These are phyloP conservation scores for Nitzschia sp. DNA, from an alignment of 108 stramenopile species.

Conservation along the genomic window DNA sequence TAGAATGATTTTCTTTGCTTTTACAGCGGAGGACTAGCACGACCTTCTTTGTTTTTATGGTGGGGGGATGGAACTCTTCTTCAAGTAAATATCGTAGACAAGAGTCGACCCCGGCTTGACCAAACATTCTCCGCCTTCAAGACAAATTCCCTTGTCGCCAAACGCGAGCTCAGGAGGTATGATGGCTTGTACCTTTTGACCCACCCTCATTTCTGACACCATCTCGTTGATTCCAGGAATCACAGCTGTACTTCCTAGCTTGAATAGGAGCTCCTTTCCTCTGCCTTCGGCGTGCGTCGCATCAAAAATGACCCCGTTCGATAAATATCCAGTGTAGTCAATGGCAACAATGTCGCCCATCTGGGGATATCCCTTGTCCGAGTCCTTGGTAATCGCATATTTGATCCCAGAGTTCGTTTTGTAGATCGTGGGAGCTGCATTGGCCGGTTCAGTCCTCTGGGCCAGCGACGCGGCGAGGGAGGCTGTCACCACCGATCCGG, in stretches of 20 bases:
- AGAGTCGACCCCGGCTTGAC: slow-evolving; percentile 85
- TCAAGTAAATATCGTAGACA: slow-evolving; percentile 82
- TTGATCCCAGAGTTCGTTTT: slow-evolving; percentile 68
- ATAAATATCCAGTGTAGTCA: slow-evolving; percentile 86
- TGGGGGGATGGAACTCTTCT: slow-evolving; percentile 81
- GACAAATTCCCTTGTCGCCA: slow-evolving; percentile 81
- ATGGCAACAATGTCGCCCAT: slow-evolving; percentile 81
- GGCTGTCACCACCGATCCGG: slow-evolving; percentile 2
- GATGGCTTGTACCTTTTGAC: slow-evolving; percentile 87
- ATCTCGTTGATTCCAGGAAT: slow-evolving; percentile 81
- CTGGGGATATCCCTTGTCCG: slow-evolving; percentile 48
- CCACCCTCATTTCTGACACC: slow-evolving; percentile 74
- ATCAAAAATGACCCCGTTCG: slow-evolving; percentile 84
- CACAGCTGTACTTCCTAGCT: slow-evolving; percentile 73
- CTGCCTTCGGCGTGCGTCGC: slow-evolving; percentile 86
- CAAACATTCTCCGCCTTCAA: slow-evolving; percentile 84
- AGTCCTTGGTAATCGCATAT: slow-evolving; percentile 70
- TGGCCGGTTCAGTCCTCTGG: not conserved
- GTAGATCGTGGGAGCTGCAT: slow-evolving; percentile 66
- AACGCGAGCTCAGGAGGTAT: slow-evolving; percentile 81
- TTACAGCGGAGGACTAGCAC: slow-evolving; percentile 85
- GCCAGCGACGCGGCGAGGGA: not conserved
- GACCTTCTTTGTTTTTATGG: slow-evolving; percentile 50
- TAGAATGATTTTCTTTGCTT: not conserved
- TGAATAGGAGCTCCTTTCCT: slow-evolving; percentile 72